Base-by-base conservation (phyloP, 768 basidiomycete species). In the Lentinula edodes region DNA sequence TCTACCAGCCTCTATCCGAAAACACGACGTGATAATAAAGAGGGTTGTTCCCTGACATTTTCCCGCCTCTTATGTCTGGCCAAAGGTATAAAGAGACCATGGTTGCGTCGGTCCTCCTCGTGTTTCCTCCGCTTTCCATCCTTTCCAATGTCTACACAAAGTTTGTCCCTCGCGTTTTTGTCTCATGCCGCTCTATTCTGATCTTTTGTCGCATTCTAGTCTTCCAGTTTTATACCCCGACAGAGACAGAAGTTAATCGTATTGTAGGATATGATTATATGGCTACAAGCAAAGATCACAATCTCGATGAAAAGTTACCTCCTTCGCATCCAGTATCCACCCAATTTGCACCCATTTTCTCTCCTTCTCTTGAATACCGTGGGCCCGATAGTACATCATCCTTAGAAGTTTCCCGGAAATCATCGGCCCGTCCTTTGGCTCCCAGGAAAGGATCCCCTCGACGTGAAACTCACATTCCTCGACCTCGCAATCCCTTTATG, bases 401-500 rank as follows among this genome's bases (percentile, higher is more conserved):
- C n/a, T 43, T 7, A 6, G 6, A 9, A 16, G 10, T 10, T n/a
- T 8, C 46, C 28, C 35, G 8, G 8, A 61, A 23, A 41, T 28
- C 50, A 42, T 15, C 46, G 0, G 34, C 20, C 20, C 60, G 60
- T 52, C 50, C 48, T 32, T 43, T 61, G 28, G 48, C 50, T 5
- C 60, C 52, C 32, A 52, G 50, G 20, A 61, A 58, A 18, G 56
- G 36, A 13, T 62, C 55, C 50, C 55, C 62, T 41, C 66, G 76
- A 65, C 74, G 75, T 62, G 73, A 74, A 9, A 78, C 77, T 39
- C 86, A 86, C 69, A 82, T 93, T 41, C 86, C 85, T 36, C 86
- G 92, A 13, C 93, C 93, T 1, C 81, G 89, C 60, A 95, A 95
- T 68, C 88, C 91, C 9, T 95, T 93, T 78, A 91, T 87, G 77